Conservation (phyloP, 805 yeast species). For the Candida endomychidarum region DNA sequence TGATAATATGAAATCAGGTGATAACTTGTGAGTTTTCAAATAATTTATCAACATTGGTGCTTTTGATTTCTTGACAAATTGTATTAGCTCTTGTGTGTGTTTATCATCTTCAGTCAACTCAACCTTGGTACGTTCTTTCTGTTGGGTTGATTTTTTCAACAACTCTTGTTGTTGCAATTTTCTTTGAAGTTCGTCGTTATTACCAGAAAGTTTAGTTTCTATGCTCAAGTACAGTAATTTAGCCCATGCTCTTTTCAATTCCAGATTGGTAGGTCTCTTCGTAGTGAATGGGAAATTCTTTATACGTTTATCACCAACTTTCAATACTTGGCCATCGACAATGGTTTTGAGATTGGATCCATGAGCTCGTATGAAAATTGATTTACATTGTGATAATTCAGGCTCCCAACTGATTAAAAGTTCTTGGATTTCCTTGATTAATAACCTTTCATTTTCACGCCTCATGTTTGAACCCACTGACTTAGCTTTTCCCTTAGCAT, state of each 20-base stretch:
- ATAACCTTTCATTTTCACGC: constrained; percentile 84
- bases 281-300: constrained; percentile 86
- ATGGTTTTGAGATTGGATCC: constrained; percentile 69
- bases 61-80: constrained; percentile 66
- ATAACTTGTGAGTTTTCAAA: constrained; percentile 55
- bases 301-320: constrained; percentile 59
- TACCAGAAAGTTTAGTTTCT: constrained; percentile 54
- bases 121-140: constrained; percentile 11
- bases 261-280: constrained; percentile 77
- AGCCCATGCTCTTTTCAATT: constrained; percentile 81
- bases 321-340: constrained; percentile 55
- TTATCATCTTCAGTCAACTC: constrained; percentile 37
- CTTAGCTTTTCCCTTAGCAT: constrained; percentile 90
- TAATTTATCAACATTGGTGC: constrained; percentile 71
- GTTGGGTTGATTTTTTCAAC: constrained; percentile 15
- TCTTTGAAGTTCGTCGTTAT: constrained; percentile 27
- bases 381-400: constrained; percentile 58
- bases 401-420: constrained; percentile 65
- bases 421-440: constrained; percentile 74
- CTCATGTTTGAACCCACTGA: constrained; percentile 93
- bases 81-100: constrained; percentile 58
- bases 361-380: constrained; percentile 77
- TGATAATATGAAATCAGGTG: constrained; percentile 50
- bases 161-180: constrained; percentile 19
- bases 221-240: constrained; percentile 62